These are phyloP conservation scores for Raffaelea deltoideospora DNA, from an alignment of 2,329 filamentous ascomycete species.

Conservation along the genomic window DNA sequence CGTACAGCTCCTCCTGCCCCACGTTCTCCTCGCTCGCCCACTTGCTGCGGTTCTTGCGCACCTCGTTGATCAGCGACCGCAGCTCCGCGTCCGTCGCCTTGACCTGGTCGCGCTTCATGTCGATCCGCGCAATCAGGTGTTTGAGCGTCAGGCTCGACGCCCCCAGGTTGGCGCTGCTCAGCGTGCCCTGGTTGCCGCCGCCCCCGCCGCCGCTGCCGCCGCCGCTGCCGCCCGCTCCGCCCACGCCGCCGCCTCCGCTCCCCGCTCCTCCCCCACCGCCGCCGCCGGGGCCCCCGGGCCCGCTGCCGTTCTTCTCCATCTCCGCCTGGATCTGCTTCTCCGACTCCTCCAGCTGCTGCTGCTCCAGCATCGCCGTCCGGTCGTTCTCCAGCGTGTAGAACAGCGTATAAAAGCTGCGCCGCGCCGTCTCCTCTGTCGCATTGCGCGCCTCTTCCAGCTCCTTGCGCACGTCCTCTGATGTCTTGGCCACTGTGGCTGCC, in stretches of 20 bases:
- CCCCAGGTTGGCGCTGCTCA: conserved; percentile 88
- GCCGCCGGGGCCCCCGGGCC: conserved; percentile 7
- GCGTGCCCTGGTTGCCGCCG: conserved; percentile 57
- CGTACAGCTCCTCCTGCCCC: conserved; percentile 94
- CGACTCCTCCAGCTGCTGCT: conserved; percentile 90
- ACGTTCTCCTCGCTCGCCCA: conserved; percentile 98
- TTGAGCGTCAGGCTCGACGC: conserved; percentile 93
- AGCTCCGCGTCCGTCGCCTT: conserved; percentile 86
- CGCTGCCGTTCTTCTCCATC: conserved; percentile 54
- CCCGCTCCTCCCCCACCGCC: conserved; percentile 26
- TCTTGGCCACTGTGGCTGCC: conserved; percentile 34
- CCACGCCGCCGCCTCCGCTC: conserved; percentile 23
- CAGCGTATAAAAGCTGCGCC: conserved; percentile 79
- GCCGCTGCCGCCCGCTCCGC: conserved; percentile 30
- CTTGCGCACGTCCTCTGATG: conserved; percentile 78
- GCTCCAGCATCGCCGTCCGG: conserved; percentile 89
- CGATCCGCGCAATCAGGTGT: conserved; percentile 90
- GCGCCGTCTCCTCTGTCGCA: conserved; percentile 77
- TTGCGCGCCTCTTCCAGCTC: conserved; percentile 85
- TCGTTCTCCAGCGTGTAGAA: conserved; percentile 96
- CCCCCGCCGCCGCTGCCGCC: conserved; percentile 45
- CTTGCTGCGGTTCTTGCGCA: conserved; percentile 94
- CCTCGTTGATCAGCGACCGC: conserved; percentile 86
- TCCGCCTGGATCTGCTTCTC: conserved; percentile 94
- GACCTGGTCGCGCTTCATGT: conserved; percentile 80